phyloP scores from a whole-genome alignment of 176 grass and related monocot species.

The Oryza meridionalis region DNA sequence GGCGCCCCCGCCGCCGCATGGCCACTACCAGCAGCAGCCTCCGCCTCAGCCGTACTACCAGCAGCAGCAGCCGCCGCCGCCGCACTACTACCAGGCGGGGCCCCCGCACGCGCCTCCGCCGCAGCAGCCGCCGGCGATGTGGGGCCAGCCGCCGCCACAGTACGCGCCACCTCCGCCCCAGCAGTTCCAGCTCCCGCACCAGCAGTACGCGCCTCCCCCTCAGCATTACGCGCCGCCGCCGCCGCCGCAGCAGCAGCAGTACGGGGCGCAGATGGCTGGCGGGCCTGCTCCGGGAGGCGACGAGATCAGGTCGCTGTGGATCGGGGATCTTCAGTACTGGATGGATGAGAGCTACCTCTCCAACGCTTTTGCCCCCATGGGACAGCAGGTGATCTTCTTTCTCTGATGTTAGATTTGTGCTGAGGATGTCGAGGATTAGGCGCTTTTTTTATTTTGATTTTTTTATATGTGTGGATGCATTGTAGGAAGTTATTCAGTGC shows the following conservation, averaged over 20 bases:
- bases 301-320: conserved; percentile 85
- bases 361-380: conserved; percentile 52
- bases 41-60: conserved; percentile 46
- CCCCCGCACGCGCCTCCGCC: conserved; percentile 18
- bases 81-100: conserved; percentile 44
- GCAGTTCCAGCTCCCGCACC: conserved; percentile 38
- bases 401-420: not conserved
- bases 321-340: conserved; percentile 92
- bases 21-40: not conserved
- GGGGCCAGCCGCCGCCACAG: conserved; percentile 38
- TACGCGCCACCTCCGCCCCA: conserved; percentile 32
- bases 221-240: conserved; percentile 47
- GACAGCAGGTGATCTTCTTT: conserved; percentile 50
- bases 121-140: conserved; percentile 38
- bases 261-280: conserved; percentile 33
- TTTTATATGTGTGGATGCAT: not conserved
- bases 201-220: conserved; percentile 48
- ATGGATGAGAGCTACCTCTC: conserved; percentile 84
- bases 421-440: not conserved
- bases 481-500: not conserved
- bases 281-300: conserved; percentile 26
- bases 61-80: not conserved
- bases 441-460: not conserved
- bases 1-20: not conserved
- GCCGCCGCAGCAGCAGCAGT: conserved; percentile 37